Conservation (phyloP, 441 rosid genomes). For the Erysimum pusillum region DNA sequence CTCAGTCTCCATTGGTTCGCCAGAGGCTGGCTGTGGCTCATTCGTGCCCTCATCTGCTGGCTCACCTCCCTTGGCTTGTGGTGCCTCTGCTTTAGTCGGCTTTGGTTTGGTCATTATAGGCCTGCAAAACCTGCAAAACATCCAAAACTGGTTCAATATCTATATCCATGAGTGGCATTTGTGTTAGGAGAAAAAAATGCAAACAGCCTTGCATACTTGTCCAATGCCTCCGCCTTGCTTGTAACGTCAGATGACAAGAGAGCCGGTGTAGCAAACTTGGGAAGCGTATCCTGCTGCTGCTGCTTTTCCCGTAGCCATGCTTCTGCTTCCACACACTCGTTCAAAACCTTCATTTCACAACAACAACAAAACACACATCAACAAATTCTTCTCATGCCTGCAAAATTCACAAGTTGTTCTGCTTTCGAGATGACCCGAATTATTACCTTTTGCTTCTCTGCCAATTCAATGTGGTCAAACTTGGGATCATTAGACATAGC, state of each 20-base stretch:
- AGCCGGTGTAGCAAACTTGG: constrained; percentile 76
- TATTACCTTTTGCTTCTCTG: constrained; percentile 87
- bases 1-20: constrained; percentile 80
- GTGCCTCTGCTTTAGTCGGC: constrained; percentile 59
- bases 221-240: constrained; percentile 88
- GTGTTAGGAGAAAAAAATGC: not conserved
- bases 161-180: not conserved
- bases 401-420: not conserved
- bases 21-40: constrained; percentile 58
- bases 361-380: constrained; percentile 11
- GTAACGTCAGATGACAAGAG: constrained; percentile 82
- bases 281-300: constrained; percentile 88
- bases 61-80: constrained; percentile 63
- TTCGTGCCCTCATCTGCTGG: constrained; percentile 45
- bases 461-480: constrained; percentile 91
- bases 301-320: constrained; percentile 88
- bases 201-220: constrained; percentile 60
- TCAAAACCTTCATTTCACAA: constrained; percentile 69
- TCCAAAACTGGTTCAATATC: constrained; percentile 2
- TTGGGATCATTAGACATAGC: constrained; percentile 85
- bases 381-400: not conserved
- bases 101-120: constrained; percentile 89
- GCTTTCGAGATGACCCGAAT: not conserved
- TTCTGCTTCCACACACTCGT: constrained; percentile 87
- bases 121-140: constrained; percentile 71